Conservation (phyloP, 2,329 filamentous ascomycete genomes). For the Coleophoma eucalyptorum region DNA sequence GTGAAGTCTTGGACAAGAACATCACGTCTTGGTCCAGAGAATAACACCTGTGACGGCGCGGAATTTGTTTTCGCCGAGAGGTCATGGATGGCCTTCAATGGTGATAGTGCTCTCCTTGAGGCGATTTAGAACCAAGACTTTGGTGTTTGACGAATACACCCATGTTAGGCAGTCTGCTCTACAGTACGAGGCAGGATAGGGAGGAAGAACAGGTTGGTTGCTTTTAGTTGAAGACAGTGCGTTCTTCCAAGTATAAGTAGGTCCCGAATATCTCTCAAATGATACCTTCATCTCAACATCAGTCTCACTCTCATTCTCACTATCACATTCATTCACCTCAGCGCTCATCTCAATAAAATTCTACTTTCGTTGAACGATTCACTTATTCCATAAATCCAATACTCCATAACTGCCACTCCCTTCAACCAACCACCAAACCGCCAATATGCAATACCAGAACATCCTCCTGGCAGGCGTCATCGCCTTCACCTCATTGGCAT, state of each 20-base stretch:
- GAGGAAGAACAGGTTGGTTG: no score
- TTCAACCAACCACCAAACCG: background rate
- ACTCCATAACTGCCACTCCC: background rate
- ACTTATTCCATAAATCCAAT: background rate
- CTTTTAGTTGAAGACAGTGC: no score
- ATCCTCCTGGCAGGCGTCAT: constrained; percentile 1
- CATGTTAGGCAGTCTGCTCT: no score
- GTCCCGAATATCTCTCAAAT: background rate
- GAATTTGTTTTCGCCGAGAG: no score
- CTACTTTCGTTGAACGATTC: background rate
- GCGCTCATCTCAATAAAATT: background rate
- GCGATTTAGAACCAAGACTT: no score
- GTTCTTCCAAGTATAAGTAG: background rate
- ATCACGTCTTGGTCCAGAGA: no score
- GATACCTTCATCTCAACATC: background rate
- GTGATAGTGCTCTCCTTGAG: no score
- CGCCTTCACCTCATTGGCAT: background rate
- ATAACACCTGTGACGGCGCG: no score
- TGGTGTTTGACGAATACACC: no score
- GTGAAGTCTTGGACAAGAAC: no score
- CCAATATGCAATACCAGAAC: constrained; percentile 7
- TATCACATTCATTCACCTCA: background rate
- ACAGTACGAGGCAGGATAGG: no score
- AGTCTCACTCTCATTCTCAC: background rate
- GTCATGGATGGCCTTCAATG: no score